Conservation (phyloP, 768 basidiomycete genomes). For the Cystofilobasidium bisporidii region DNA sequence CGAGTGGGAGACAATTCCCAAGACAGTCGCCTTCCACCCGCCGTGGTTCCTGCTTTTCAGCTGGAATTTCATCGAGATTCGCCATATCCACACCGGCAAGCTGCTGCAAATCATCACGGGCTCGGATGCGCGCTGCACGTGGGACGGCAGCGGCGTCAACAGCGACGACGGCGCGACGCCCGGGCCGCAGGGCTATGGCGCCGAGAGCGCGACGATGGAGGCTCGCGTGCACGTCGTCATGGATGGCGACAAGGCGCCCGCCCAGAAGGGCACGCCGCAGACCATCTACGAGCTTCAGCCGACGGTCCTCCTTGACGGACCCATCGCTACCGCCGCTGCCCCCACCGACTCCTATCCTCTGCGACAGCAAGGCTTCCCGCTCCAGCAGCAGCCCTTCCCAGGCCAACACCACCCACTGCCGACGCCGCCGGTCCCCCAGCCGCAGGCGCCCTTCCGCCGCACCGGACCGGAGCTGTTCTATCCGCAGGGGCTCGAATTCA, state of each 20-base stretch:
- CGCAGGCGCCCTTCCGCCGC: background rate
- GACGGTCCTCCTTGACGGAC: conserved; percentile 15
- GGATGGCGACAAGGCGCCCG: conserved; percentile 13
- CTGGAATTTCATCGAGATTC: conserved; percentile 78
- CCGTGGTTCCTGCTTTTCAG: conserved; percentile 74
- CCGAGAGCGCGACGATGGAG: conserved; percentile 23
- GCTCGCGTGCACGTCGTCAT: conserved; percentile 23
- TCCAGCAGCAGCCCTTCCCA: conserved; percentile 4
- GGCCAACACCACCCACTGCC: too few relatives aligned
- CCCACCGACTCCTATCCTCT: too few relatives aligned
- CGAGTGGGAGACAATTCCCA: conserved; percentile 90
- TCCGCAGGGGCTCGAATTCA: conserved; percentile 14
- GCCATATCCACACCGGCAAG: conserved; percentile 48
- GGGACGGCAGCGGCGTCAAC: conserved; percentile 54
- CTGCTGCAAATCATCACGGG: conserved; percentile 47
- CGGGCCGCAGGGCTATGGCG: conserved; percentile 17
- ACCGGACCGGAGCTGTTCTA: conserved; percentile 5
- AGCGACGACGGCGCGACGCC: conserved; percentile 11
- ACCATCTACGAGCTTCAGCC: conserved; percentile 22
- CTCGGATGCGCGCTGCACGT: conserved; percentile 70
- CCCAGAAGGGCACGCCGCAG: conserved; percentile 23
- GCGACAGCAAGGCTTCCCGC: background rate
- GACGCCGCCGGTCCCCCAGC: background rate
- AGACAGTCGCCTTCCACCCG: conserved; percentile 76
- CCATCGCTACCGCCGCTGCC: too few relatives aligned